These are phyloP conservation scores for Apiotrichum laibachii DNA, from an alignment of 1,284 basidiomycete genomes.

Conservation along the genomic window DNA sequence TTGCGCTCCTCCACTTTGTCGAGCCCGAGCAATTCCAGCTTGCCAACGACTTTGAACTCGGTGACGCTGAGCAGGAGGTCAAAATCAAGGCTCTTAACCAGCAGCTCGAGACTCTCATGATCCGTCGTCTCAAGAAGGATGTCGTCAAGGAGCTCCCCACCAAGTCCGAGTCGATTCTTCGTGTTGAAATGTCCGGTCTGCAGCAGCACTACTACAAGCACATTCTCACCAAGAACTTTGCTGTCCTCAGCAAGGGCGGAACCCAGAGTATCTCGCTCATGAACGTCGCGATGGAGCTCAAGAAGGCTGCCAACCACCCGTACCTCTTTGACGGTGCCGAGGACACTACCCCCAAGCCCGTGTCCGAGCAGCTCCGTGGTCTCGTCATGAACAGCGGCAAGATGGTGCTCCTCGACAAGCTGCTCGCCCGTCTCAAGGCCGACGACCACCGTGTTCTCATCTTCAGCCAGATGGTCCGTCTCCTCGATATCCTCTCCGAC, in stretches of 20 bases:
- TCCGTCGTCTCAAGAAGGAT: constrained; percentile 91
- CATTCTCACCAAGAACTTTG: constrained; percentile 96
- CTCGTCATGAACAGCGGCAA: constrained; percentile 98
- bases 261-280: constrained; percentile 84
- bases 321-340: constrained; percentile 98
- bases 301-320: constrained; percentile 97
- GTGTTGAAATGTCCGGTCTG: constrained; percentile 95
- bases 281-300: constrained; percentile 94
- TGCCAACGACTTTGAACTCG: constrained; percentile 91
- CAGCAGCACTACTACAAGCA: constrained; percentile 99
- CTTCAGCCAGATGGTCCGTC: constrained; percentile 99
- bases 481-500: constrained; percentile 97
- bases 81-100: constrained; percentile 93
- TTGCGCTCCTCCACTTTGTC: constrained; percentile 97
- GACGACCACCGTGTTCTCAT: constrained; percentile 96
- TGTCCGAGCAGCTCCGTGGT: constrained; percentile 85
- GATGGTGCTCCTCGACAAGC: constrained; percentile 93
- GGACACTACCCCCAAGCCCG: constrained; percentile 57
- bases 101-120: constrained; percentile 90
- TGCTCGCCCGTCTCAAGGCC: constrained; percentile 80
- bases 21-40: constrained; percentile 93
- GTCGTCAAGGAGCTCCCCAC: constrained; percentile 96
- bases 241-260: constrained; percentile 84
- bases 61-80: constrained; percentile 84
- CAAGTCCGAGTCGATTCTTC: constrained; percentile 95